A percentile compares a stretch with the other conserved stretches of the same genome.
phyloP scores from a whole-genome alignment of 2,329 filamentous ascomycete genomes.

The Penicillium sp. region DNA sequence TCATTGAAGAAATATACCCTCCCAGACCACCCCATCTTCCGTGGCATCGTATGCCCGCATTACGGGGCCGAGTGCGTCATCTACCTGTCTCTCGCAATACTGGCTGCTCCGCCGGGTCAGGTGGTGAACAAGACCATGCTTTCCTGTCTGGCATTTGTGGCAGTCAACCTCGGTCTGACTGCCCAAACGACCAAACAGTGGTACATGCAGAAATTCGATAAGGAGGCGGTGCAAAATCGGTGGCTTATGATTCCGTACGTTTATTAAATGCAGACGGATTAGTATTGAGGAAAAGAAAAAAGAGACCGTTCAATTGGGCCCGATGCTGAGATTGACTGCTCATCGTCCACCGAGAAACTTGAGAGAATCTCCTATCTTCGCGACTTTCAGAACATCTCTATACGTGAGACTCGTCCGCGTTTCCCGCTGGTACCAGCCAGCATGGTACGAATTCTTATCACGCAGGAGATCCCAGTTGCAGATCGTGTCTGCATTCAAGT shows the following conservation, averaged over 20 bases:
- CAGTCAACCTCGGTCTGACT: constrained; percentile 76
- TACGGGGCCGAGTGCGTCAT: constrained; percentile 86
- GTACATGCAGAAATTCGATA: constrained; percentile 75
- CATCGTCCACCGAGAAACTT: constrained; percentile 46
- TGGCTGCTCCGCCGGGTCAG: constrained; percentile 67
- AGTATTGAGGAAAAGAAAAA: background rate
- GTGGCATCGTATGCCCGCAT: constrained; percentile 75
- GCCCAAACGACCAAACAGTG: constrained; percentile 74
- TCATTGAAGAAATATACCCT: constrained; percentile 78
- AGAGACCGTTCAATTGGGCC: background rate
- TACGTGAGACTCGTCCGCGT: constrained; percentile 64
- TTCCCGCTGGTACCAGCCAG: constrained; percentile 47
- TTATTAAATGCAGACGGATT: constrained; percentile 27
- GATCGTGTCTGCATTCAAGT: constrained; percentile 54
- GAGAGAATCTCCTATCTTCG: constrained; percentile 68
- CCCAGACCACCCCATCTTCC: constrained; percentile 71
- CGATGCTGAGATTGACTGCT: background rate
- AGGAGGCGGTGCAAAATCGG: constrained; percentile 58
- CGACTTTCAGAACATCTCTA: constrained; percentile 81
- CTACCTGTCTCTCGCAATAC: constrained; percentile 73
- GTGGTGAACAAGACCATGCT: constrained; percentile 71
- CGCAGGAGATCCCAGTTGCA: constrained; percentile 59
- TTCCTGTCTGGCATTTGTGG: constrained; percentile 69
- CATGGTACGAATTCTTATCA: constrained; percentile 36
- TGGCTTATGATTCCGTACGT: constrained; percentile 72